Percentiles rank a stretch among this genome's conserved stretches.
These are phyloP conservation scores for Candida broadrunensis DNA, from an alignment of 805 yeast species.

Conservation along the genomic window DNA sequence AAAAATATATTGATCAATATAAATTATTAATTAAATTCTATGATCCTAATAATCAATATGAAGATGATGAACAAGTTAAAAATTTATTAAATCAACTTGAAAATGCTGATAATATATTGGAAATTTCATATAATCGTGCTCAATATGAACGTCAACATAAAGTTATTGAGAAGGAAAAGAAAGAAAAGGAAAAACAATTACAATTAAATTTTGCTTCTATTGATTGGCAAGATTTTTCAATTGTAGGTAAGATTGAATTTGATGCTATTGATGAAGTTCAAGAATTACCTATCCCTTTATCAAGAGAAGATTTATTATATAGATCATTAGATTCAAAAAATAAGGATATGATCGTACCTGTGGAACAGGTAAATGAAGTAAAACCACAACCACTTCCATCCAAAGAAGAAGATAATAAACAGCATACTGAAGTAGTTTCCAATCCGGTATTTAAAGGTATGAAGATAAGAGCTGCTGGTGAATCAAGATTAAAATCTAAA, in stretches of 20 bases:
- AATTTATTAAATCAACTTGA: conserved; percentile 1
- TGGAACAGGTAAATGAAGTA: conserved; percentile 4
- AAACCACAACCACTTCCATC: background rate
- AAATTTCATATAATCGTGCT: conserved; percentile 54
- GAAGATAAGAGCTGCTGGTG: conserved; percentile 71
- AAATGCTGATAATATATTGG: conserved; percentile 34
- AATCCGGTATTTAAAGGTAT: conserved; percentile 41
- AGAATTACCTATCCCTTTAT: conserved; percentile 54
- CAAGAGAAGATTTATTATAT: conserved; percentile 55
- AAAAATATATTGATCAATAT: conserved; percentile 56
- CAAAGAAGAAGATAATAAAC: conserved; percentile 1
- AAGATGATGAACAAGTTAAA: conserved; percentile 7
- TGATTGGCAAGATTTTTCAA: conserved; percentile 83
- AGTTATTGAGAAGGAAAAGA: conserved; percentile 24
- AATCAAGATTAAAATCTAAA: conserved; percentile 47
- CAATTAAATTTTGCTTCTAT: conserved; percentile 64
- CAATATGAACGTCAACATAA: conserved; percentile 42
- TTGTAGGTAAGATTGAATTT: conserved; percentile 68
- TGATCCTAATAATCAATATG: conserved; percentile 1
- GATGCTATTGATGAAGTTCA: conserved; percentile 57
- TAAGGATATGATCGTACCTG: conserved; percentile 24
- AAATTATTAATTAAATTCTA: conserved; percentile 15
- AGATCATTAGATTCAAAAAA: conserved; percentile 57
- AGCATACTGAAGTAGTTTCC: background rate
- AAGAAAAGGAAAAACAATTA: conserved; percentile 31